These are phyloP conservation scores for Aspergillus diversus DNA, from an alignment of 495 filamentous ascomycete genomes.

Conservation along the genomic window DNA sequence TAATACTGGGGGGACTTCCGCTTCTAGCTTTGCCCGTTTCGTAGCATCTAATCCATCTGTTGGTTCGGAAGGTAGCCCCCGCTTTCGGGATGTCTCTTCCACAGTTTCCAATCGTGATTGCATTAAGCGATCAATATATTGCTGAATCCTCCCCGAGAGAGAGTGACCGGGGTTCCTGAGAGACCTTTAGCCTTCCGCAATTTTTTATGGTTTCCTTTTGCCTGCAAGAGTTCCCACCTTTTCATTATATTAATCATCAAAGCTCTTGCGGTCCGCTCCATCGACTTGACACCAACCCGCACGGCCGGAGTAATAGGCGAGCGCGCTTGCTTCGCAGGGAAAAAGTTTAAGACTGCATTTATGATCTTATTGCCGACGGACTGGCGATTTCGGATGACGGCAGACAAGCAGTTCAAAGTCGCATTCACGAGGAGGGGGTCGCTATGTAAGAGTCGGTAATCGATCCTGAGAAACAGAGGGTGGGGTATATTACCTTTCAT, in stretches of 20 bases:
- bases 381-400: slow-evolving; percentile 78
- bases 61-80: slow-evolving; percentile 65
- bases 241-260: slow-evolving; percentile 79
- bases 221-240: slow-evolving; percentile 54
- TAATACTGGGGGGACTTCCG: slow-evolving; percentile 51
- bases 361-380: slow-evolving; percentile 83
- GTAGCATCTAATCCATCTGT: slow-evolving; percentile 68
- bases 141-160: slow-evolving; percentile 71
- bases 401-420: slow-evolving; percentile 83
- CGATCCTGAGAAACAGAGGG: neutral
- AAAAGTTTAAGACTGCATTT: slow-evolving; percentile 84
- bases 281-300: slow-evolving; percentile 83
- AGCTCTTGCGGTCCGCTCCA: slow-evolving; percentile 87
- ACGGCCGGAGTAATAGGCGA: slow-evolving; percentile 75
- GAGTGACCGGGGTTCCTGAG: slow-evolving; percentile 71
- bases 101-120: slow-evolving; percentile 74
- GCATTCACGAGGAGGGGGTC: slow-evolving; percentile 90
- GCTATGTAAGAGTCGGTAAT: slow-evolving; percentile 45
- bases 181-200: slow-evolving; percentile 15
- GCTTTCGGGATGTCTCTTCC: slow-evolving; percentile 74
- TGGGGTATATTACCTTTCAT: slow-evolving; percentile 62
- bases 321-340: slow-evolving; percentile 77
- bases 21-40: slow-evolving; percentile 71
- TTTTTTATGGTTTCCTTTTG: neutral
- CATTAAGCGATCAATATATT: slow-evolving; percentile 77